A percentile compares a stretch with the other conserved stretches of the same genome.
Conservation (phyloP, 2,329 filamentous ascomycete species). For the Neofusicoccum sp. region DNA sequence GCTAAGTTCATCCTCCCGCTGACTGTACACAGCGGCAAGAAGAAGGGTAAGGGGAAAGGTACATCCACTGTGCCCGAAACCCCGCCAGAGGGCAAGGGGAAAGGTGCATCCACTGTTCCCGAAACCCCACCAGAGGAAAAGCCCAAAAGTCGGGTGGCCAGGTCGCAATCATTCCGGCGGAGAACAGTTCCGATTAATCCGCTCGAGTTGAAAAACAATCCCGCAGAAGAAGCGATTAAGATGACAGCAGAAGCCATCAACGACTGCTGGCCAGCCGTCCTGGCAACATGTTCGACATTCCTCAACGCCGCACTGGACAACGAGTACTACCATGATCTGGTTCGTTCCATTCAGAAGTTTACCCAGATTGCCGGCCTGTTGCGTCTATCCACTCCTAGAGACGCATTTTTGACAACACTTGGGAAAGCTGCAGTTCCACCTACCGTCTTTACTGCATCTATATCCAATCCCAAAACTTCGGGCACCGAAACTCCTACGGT, state of each 20-base stretch:
- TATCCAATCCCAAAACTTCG: slow-evolving; percentile 37
- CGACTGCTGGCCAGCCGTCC: slow-evolving; percentile 90
- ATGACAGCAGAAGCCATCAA: slow-evolving; percentile 81
- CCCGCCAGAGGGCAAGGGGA: neutral
- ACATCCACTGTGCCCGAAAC: slow-evolving; percentile 37
- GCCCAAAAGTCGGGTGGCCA: slow-evolving; percentile 45
- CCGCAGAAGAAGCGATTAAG: slow-evolving; percentile 67
- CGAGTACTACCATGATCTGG: slow-evolving; percentile 88
- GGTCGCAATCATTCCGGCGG: slow-evolving; percentile 67
- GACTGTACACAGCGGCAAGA: slow-evolving; percentile 65
- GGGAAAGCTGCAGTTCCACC: slow-evolving; percentile 90
- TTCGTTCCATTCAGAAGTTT: slow-evolving; percentile 91
- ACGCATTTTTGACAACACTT: slow-evolving; percentile 91
- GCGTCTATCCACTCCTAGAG: slow-evolving; percentile 78
- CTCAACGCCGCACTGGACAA: slow-evolving; percentile 87
- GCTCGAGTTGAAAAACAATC: slow-evolving; percentile 69
- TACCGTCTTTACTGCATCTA: slow-evolving; percentile 54
- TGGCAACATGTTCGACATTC: slow-evolving; percentile 94
- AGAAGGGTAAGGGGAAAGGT: slow-evolving; percentile 37
- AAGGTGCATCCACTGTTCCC: too few relatives aligned
- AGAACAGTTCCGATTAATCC: slow-evolving; percentile 83
- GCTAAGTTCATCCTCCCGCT: slow-evolving; percentile 91
- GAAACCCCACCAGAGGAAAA: slow-evolving; percentile 25
- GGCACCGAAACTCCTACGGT: slow-evolving; percentile 57
- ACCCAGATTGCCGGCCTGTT: slow-evolving; percentile 91